Conservation (phyloP, 345 rosid species). For the Bruguiera gymnorhiza region DNA sequence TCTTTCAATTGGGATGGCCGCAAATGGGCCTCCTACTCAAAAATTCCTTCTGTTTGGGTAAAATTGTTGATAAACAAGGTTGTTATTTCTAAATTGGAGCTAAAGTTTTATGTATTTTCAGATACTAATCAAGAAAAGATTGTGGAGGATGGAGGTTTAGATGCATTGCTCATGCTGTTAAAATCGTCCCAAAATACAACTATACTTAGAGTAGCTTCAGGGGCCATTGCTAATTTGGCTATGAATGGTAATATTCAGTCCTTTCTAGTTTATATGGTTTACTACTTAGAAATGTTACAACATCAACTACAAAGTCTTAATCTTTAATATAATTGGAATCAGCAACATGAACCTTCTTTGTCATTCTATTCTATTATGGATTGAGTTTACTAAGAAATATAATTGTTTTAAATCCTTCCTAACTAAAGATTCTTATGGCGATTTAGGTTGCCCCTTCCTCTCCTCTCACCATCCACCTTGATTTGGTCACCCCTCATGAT, state of each 20-base stretch:
- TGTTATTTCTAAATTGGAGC: neutral
- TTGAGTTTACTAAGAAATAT: too few relatives aligned
- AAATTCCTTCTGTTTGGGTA: slow-evolving; percentile 2
- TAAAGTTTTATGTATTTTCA: slow-evolving; percentile 29
- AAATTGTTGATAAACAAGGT: neutral
- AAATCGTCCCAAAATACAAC: slow-evolving; percentile 67
- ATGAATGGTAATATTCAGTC: slow-evolving; percentile 66
- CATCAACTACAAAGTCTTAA: too few relatives aligned
- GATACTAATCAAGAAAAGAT: slow-evolving; percentile 79
- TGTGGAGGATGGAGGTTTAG: slow-evolving; percentile 92
- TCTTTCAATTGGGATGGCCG: neutral
- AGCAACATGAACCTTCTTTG: too few relatives aligned
- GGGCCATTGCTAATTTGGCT: slow-evolving; percentile 94
- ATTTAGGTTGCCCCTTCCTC: too few relatives aligned
- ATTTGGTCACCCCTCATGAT: too few relatives aligned
- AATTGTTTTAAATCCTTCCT: too few relatives aligned
- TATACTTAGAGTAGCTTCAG: slow-evolving; percentile 90
- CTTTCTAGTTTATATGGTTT: slow-evolving; percentile 2
- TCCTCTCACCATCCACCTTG: too few relatives aligned
- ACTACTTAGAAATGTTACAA: too few relatives aligned
- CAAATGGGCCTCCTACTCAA: neutral
- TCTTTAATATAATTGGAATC: too few relatives aligned
- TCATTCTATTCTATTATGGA: too few relatives aligned
- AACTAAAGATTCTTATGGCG: too few relatives aligned
- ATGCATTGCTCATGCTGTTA: slow-evolving; percentile 68